Evolutionary conservation across 805 yeast species (phyloP), one percentile per base, ranked within the genome.

Genomic region (Tetrapisispora nanseiensis): DNA sequence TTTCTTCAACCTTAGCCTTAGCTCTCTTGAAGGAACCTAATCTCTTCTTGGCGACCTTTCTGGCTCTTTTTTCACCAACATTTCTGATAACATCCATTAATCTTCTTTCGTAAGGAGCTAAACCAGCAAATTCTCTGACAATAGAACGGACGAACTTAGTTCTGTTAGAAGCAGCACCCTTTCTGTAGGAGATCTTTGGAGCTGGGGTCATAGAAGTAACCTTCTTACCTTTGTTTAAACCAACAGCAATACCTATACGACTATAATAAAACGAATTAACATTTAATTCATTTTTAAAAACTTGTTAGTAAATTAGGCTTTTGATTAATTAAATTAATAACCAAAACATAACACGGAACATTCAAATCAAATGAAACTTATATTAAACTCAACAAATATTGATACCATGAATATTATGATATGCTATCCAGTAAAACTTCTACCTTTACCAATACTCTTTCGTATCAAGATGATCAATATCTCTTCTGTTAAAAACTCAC

Each of bases 21-120:
- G 97, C 97, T 81, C 99, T 94, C 80, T 80, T 82, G 83, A 90
- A 95, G 65, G 98, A 86, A 77, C 99, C 99, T 69, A 92, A 86
- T 86, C 92, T 90, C 95, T 86, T 92, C 92, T 92, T 92, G 59
- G 97, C 97, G 70, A 92, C 87, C 87, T 92, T 92, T 86, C 92
- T 86, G 62, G 99, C 98, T 80, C 97, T 92, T 94, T 92, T 92
- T 78, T 92, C 99, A 82, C 96, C 95, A 71, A 96, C 89, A 80
- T 94, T 92, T 82, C 98, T 92, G 84, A 92, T 80, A 77, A 92
- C 81, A 78, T 92, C 99, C 67, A 94, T 84, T 71, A 92, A 82
- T 78, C 99, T 89, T 81, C 96, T 89, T 80, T 92, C 99, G 75
- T 92, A 92, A 75, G 99, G 98, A 58, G 99, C 96, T 69, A 92